A percentile compares a stretch with the other conserved stretches of the same genome.
phyloP scores from a whole-genome alignment of 1,284 basidiomycete species.

The Rhodofomes roseus region DNA sequence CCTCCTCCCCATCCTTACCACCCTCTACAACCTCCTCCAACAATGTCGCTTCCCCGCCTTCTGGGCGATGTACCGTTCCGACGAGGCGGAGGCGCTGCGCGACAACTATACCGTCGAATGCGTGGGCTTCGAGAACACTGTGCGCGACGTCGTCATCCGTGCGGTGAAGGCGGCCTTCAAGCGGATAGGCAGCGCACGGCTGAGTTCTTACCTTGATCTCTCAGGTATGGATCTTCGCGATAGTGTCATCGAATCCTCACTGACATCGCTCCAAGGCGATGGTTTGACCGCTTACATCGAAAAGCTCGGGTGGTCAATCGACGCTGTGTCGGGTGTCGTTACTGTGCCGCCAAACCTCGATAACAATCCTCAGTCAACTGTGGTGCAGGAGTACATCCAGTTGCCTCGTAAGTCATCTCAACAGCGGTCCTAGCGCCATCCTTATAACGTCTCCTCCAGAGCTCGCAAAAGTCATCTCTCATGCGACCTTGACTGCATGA shows the following conservation, averaged over 20 bases:
- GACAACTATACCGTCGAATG: constrained; percentile 85
- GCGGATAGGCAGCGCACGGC: constrained; percentile 63
- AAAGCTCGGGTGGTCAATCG: constrained; percentile 74
- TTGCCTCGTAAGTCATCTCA: constrained; percentile 69
- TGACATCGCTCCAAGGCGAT: constrained; percentile 36
- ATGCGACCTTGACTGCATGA: constrained; percentile 48
- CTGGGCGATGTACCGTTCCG: constrained; percentile 74
- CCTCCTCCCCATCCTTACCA: constrained; percentile 73
- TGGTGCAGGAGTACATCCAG: constrained; percentile 88
- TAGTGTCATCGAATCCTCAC: too few species aligned
- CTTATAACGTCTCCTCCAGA: constrained; percentile 43
- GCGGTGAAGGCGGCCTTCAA: constrained; percentile 80
- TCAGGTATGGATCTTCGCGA: constrained; percentile 41
- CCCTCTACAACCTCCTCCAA: constrained; percentile 75
- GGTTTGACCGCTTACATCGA: constrained; percentile 65
- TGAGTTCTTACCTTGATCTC: constrained; percentile 74
- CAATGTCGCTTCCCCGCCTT: constrained; percentile 90
- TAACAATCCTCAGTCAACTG: constrained; percentile 92
- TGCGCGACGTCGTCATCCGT: constrained; percentile 72
- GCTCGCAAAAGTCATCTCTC: constrained; percentile 79
- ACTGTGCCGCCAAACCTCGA: constrained; percentile 85
- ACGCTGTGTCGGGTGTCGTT: constrained; percentile 58
- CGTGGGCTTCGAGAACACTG: constrained; percentile 76
- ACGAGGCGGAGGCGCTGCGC: constrained; percentile 64
- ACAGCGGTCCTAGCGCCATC: constrained; percentile 2